Evolutionary conservation across 352 stramenopile species (phyloP), one percentile per base, ranked within the genome.

Genomic region (Globisporangium radiosum): DNA sequence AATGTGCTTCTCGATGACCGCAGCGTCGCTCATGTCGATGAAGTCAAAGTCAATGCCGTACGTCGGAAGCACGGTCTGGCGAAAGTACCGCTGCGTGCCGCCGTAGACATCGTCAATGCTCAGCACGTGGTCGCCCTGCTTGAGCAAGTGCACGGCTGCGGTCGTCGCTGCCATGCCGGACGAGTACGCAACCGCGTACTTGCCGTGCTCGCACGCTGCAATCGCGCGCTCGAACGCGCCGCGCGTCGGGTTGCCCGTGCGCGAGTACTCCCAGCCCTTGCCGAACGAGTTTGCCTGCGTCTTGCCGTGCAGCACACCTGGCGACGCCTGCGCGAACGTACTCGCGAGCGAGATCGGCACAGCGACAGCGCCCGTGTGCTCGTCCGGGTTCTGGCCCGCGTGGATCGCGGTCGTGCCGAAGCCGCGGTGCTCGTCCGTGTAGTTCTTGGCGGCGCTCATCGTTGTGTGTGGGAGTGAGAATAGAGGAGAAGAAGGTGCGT

Each of bases 21-120:
- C 65, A 7, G 89, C 71, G 65, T 98, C 87, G 52, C 72, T 84
- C 75, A 97, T 94, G 79, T 98, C 90, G 38, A 97, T 88, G 64
- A 98, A 98, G 68, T 87, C 86, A 68, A 98, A 97, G 54, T 93
- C 78, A 56, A 98, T 97, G 66, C 78, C 89, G 62, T 98, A 92
- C 53, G 88, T 93, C 19, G 86, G 77, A 54, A 81, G 64, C 60
- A 97, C 96, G 36, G 94, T 96, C 65, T 97, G 85, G 47, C 90
- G 84, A 66, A 97, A 97, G 65, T 97, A 97, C 53, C 90, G 90
- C 76, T 98, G 96, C 15, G 95, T 98, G 58, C 95, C 95, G 56
- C 94, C 95, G 74, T 98, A 98, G 33, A 96, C 92, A 73, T 96
- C 94, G 66, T 98, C 92, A 53, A 96, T 98, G 71, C 94, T 95